These are phyloP conservation scores for Cubamyces sp. DNA, from an alignment of 768 basidiomycete genomes.

Conservation along the genomic window DNA sequence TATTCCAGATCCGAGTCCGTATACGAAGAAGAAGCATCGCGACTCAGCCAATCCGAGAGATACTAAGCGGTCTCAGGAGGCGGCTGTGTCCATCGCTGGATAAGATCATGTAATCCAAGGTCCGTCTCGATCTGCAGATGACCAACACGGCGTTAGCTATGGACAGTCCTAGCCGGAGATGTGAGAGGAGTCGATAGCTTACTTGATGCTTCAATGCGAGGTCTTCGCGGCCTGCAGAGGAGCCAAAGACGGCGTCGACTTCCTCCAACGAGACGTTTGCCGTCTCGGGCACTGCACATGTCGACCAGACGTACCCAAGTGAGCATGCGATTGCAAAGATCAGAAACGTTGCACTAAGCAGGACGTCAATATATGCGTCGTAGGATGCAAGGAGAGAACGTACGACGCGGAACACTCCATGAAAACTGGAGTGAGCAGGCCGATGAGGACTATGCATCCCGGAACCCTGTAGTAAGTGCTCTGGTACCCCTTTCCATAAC, in stretches of 20 bases:
- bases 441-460: conserved; percentile 62
- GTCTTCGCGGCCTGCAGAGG: conserved; percentile 62
- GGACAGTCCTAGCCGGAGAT: not conserved
- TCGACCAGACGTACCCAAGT: conserved; percentile 72
- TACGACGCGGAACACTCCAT: conserved; percentile 65
- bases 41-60: too few species aligned
- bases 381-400: conserved; percentile 21
- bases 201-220: conserved; percentile 56
- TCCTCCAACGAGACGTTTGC: conserved; percentile 78
- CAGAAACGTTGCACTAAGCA: conserved; percentile 64
- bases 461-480: not conserved
- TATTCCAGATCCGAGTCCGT: too few species aligned
- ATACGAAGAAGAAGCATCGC: not conserved
- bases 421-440: conserved; percentile 69
- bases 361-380: not conserved
- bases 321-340: conserved; percentile 68
- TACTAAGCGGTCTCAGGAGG: not conserved
- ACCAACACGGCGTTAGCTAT: not conserved
- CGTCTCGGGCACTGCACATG: conserved; percentile 72
- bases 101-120: conserved; percentile 51
- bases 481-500: not conserved
- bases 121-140: conserved; percentile 56
- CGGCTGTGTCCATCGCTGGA: conserved; percentile 36
- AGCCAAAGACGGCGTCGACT: conserved; percentile 69
- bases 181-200: not conserved